These are phyloP conservation scores for Cornus controversa DNA, from an alignment of 148 eudicot genomes.

Conservation along the genomic window DNA sequence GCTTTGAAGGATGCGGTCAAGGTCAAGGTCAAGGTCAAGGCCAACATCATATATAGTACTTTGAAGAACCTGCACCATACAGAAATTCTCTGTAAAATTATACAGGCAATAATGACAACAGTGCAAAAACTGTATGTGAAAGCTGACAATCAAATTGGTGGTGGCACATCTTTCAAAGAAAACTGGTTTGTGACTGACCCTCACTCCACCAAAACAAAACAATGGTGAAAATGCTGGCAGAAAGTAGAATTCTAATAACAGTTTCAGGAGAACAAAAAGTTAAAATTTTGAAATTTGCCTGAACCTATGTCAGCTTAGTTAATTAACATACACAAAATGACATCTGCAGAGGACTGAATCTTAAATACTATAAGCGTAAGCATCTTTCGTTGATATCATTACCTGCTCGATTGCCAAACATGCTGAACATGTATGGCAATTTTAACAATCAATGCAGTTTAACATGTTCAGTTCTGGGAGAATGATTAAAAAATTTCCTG, in stretches of 20 bases:
- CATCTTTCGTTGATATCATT: background rate
- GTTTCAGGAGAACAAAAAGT: background rate
- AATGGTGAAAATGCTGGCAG: background rate
- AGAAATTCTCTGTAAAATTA: constrained; percentile 1
- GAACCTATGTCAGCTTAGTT: background rate
- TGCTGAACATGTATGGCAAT: background rate
- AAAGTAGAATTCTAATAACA: background rate
- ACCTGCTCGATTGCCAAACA: background rate
- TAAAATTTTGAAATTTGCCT: background rate
- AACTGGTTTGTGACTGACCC: background rate
- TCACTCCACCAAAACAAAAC: constrained; percentile 1
- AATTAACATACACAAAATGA: background rate
- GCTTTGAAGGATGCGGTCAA: constrained; percentile 92
- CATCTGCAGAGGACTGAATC: background rate
- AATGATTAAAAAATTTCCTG: background rate
- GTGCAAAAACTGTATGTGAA: background rate
- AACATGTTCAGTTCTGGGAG: no score
- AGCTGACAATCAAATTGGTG: background rate
- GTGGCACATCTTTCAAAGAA: background rate
- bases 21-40: constrained; percentile 93
- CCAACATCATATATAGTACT: constrained; percentile 86
- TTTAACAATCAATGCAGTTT: no score
- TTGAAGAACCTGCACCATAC: constrained; percentile 77
- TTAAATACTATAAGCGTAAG: background rate
- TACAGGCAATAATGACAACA: background rate